Evolutionary conservation across 2,329 filamentous ascomycete species (phyloP).

Genomic region (Bipolaris oryzae): DNA sequence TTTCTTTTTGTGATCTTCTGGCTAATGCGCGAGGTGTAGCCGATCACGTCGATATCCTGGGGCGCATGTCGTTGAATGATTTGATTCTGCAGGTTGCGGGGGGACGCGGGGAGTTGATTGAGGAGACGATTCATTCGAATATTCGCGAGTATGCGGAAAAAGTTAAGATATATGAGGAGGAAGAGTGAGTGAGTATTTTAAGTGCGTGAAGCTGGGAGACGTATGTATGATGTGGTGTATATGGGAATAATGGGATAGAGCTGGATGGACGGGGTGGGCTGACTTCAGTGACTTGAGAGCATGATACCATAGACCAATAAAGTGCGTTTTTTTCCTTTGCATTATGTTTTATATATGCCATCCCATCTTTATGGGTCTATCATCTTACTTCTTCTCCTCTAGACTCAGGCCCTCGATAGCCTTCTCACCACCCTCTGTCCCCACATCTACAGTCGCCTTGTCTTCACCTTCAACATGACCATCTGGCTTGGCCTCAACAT

Average conservation of each 20-base stretch:
- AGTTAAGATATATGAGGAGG: conserved; percentile 76
- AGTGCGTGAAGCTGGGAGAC: background rate
- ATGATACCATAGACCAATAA: conserved; percentile 21
- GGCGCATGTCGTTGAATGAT: conserved; percentile 87
- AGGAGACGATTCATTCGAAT: conserved; percentile 77
- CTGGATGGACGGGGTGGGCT: background rate
- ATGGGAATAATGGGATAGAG: background rate
- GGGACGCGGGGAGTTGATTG: conserved; percentile 79
- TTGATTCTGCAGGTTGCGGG: conserved; percentile 85
- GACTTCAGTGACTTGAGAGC: background rate
- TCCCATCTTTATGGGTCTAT: background rate
- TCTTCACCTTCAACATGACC: conserved; percentile 53
- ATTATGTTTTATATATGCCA: background rate
- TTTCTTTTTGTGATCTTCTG: too few relatives aligned
- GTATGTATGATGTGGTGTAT: background rate
- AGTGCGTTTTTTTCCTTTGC: background rate
- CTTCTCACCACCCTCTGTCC: conserved; percentile 44
- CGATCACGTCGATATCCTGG: conserved; percentile 93
- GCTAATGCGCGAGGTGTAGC: too few relatives aligned
- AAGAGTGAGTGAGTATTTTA: background rate
- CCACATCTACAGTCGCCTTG: conserved; percentile 51
- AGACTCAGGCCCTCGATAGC: conserved; percentile 43
- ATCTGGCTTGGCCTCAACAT: conserved; percentile 53
- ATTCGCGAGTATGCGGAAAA: conserved; percentile 83
- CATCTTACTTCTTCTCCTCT: conserved; percentile 34